Percentiles rank a stretch among this genome's conserved stretches.
Conservation (phyloP, 148 eudicot genomes). For the Chenopodium suecicum region DNA sequence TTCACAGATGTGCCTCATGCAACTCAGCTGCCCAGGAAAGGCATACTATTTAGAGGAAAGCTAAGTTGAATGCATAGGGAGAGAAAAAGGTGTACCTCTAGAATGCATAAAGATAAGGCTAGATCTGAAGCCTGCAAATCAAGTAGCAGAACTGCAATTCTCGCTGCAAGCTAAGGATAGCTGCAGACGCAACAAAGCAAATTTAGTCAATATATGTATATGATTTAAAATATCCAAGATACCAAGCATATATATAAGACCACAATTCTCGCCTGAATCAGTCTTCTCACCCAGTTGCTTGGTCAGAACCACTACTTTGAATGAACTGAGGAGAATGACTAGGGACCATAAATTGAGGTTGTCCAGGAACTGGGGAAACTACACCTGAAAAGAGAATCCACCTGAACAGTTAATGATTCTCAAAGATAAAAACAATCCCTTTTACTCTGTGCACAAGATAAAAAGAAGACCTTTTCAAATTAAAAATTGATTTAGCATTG, state of each 20-base stretch:
- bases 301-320: constrained; percentile 86
- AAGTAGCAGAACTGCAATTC: constrained; percentile 92
- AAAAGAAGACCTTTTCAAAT: neutral
- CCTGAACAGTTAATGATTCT: constrained; percentile 8
- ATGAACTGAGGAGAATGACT: constrained; percentile 78
- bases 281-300: constrained; percentile 75
- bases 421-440: neutral
- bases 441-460: neutral
- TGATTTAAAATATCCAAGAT: neutral
- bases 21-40: neutral
- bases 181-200: constrained; percentile 32
- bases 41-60: neutral
- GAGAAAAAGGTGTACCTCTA: constrained; percentile 52
- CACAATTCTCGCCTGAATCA: constrained; percentile 52
- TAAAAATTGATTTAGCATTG: neutral
- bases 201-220: neutral
- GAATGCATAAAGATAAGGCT: constrained; percentile 81
- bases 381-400: constrained; percentile 52
- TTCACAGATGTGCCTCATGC: neutral
- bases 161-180: constrained; percentile 92
- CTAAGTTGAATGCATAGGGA: neutral
- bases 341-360: constrained; percentile 73
- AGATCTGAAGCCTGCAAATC: constrained; percentile 91
- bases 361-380: constrained; percentile 63
- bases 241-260: neutral